Evolutionary conservation across 805 yeast species (phyloP), one percentile per base, ranked within the genome.

Genomic region (Cyberlindnera veronae): DNA sequence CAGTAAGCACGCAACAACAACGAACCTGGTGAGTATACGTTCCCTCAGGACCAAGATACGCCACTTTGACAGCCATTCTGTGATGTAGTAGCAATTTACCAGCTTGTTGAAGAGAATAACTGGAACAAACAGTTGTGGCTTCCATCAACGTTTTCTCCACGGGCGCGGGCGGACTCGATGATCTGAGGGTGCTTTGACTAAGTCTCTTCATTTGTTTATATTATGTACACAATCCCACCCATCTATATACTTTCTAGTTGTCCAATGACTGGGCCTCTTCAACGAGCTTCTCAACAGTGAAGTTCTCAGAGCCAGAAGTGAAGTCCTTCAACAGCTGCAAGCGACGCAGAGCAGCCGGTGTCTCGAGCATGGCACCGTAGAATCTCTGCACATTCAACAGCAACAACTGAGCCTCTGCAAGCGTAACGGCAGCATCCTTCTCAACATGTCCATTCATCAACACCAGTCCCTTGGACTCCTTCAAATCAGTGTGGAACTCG

Each of bases 371-470:
- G 15, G 83, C 95, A 34, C 89, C 95, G 57, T 85, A 87, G 55
- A 87, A 88, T 53, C 95, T 73, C 59, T 87, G 96, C 32, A 87
- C 66, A 53, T 85, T 84, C 44, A 86, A 64, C 21, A 86, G 67
- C 38, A 93, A 68, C 38, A 90, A 61, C 49, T 87, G 95, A 1
- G 95, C 84, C 48, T 90, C 95, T 34, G 73, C 81, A 42, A 81
- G 50, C 3, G 79, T 62, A n/a, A 90, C 65, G 27, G 80, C 69
- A 12, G 83, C 71, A 39, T 87, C 90, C 36, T 69, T 65, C 57
- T 89, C 96, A 4, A 89, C 79, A 26, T 72, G 72, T 2, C 97
- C 96, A 50, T 89, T 89, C 95, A 90, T 85, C 49, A 93, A 67
- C 0, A 86, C 86, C 1, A 86, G 42, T 0, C 71, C 79, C 46